phyloP scores from a whole-genome alignment of 805 yeast species.

The Wickerhamomyces queroliae region DNA sequence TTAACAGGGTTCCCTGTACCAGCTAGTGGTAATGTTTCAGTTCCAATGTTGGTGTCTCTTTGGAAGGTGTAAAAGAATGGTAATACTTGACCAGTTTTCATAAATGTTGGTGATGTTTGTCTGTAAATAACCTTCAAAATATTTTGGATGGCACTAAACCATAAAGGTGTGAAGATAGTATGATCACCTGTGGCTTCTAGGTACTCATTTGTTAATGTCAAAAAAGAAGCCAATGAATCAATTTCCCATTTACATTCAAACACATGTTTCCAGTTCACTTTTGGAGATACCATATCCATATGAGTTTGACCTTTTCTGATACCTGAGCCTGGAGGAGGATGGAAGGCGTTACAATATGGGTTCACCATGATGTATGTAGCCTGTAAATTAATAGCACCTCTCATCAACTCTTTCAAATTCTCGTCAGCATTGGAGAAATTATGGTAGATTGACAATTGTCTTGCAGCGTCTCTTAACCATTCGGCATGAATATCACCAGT shows the following conservation, averaged over 20 bases:
- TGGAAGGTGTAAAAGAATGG: constrained; percentile 61
- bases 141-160: constrained; percentile 55
- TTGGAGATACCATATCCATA: constrained; percentile 61
- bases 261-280: constrained; percentile 63
- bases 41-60: constrained; percentile 66
- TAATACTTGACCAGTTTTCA: constrained; percentile 31
- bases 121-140: constrained; percentile 47
- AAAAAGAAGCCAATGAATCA: constrained; percentile 79
- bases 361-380: constrained; percentile 52
- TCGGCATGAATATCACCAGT: constrained; percentile 94
- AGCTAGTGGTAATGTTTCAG: constrained; percentile 73
- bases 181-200: constrained; percentile 47
- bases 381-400: constrained; percentile 81
- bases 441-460: constrained; percentile 75
- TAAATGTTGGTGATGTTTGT: constrained; percentile 59
- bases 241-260: constrained; percentile 90
- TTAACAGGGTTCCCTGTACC: constrained; percentile 87
- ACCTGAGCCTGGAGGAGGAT: constrained; percentile 56
- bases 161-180: constrained; percentile 35
- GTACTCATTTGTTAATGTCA: constrained; percentile 71
- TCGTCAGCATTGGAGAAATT: constrained; percentile 50
- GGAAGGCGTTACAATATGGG: constrained; percentile 91
- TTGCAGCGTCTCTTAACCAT: constrained; percentile 85
- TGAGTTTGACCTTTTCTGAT: constrained; percentile 45
- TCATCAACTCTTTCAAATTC: constrained; percentile 43